These are phyloP conservation scores for Alternaria sp. DNA, from an alignment of 2,329 filamentous ascomycete species.

Conservation along the genomic window DNA sequence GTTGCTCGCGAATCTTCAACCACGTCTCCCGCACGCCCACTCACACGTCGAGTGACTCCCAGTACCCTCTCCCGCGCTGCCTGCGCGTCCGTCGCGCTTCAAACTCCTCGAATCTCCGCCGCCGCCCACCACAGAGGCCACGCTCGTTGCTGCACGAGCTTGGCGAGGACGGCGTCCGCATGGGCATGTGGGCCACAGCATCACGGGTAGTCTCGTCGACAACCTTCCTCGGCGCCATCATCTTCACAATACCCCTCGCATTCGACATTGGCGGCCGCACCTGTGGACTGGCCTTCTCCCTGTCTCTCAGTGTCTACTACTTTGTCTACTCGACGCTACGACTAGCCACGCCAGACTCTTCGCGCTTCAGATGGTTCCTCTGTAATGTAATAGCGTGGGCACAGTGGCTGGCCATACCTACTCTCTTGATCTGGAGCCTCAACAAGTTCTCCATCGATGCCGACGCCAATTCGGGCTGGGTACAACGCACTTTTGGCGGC, in stretches of 20 bases:
- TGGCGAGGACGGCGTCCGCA: conserved; percentile 57
- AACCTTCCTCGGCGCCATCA: conserved; percentile 88
- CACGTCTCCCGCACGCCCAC: conserved; percentile 22
- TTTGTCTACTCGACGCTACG: conserved; percentile 84
- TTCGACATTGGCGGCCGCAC: conserved; percentile 98
- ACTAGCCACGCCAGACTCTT: conserved; percentile 80
- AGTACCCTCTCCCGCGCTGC: conserved; percentile 31
- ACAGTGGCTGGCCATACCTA: conserved; percentile 88
- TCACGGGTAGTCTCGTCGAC: conserved; percentile 81
- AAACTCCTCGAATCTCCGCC: conserved; percentile 18
- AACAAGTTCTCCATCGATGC: conserved; percentile 94
- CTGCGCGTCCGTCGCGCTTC: conserved; percentile 44
- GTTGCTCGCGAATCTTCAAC: conserved; percentile 23
- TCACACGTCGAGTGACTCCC: conserved; percentile 25
- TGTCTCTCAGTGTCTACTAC: conserved; percentile 90
- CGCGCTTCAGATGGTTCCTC: conserved; percentile 76
- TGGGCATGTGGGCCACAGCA: conserved; percentile 74
- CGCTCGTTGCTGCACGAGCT: conserved; percentile 59
- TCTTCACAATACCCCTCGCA: conserved; percentile 94
- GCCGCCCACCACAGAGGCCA: conserved; percentile 37
- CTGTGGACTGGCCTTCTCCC: conserved; percentile 91
- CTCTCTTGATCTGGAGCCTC: conserved; percentile 91
- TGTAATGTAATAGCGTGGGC: conserved; percentile 74
- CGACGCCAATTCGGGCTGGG: conserved; percentile 76
- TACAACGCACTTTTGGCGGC: conserved; percentile 77